Evolutionary conservation across 768 basidiomycete genomes (phyloP).

Genomic region (Lentinula guzmanii): DNA sequence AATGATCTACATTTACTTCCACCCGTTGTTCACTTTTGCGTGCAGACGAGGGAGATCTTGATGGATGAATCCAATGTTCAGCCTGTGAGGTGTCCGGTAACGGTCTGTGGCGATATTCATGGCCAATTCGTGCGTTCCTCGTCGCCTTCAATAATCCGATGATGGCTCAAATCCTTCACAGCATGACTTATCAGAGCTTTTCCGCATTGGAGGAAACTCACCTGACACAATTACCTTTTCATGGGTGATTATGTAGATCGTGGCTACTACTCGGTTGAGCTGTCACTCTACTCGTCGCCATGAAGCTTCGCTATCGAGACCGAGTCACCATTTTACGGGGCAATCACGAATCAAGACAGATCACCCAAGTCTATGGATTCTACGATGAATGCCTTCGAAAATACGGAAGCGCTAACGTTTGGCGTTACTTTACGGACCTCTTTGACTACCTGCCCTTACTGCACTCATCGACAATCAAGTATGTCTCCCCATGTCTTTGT

Average conservation of each 20-base stretch:
- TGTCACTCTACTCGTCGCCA: conserved; percentile 91
- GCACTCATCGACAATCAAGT: conserved; percentile 81
- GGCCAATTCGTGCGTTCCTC: conserved; percentile 91
- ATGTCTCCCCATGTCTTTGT: conserved; percentile 8
- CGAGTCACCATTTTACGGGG: conserved; percentile 97
- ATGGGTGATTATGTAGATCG: conserved; percentile 99
- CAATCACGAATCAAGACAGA: conserved; percentile 98
- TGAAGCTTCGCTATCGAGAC: conserved; percentile 97
- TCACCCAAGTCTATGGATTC: conserved; percentile 99
- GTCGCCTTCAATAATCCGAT: conserved; percentile 12
- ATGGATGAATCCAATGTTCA: conserved; percentile 99
- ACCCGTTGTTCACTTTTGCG: conserved; percentile 11
- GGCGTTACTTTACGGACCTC: conserved; percentile 98
- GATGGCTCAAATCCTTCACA: conserved; percentile 27
- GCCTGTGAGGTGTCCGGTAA: conserved; percentile 97
- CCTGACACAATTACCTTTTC: conserved; percentile 99
- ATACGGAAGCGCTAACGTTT: conserved; percentile 99
- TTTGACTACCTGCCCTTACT: conserved; percentile 98
- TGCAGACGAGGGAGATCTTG: conserved; percentile 91
- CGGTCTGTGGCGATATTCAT: conserved; percentile 99
- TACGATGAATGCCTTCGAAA: conserved; percentile 99
- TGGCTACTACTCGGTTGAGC: conserved; percentile 99
- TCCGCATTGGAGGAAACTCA: conserved; percentile 97
- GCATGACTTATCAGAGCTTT: conserved; percentile 99
- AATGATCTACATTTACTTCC: conserved; percentile 10